Evolutionary conservation across 768 basidiomycete species (phyloP), one percentile per base, ranked within the genome.

Genomic region (Lanmaoa rubissima): DNA sequence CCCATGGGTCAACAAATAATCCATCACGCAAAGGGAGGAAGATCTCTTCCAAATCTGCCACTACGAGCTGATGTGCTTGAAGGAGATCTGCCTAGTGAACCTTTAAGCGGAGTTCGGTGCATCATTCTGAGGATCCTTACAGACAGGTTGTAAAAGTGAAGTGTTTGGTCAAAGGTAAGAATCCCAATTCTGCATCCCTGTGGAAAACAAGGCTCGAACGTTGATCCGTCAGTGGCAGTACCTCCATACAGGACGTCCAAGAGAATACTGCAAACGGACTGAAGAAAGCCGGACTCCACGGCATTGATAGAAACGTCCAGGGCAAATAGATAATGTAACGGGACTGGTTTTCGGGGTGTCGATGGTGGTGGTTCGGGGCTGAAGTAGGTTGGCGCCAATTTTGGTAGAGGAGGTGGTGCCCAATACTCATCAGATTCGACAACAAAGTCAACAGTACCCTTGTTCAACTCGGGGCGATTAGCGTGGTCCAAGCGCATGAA

Each of bases 1-100:
- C 82, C 50, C 65, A 58, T 14, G 92, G 88, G 57, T 91, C 81
- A 11, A 88, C 93, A 57, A 98, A 90, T 40, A 95, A 76, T 3
- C 87, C 88, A 6, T 78, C 74, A 19, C 76, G 76, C 24, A 93
- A 69, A 0, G 97, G 97, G 2, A 90, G 72, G 72, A 95, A 98
- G 19, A 94, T 85, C 53, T 99, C 97, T n/a, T 93, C 88, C 38
- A 98, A 73, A 68, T 98, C 97, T 1, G 90, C 76, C 10, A 98
- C 82, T 43, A 98, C 82, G 43, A 95, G 77, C 79, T 95, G 88
- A 36, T 79, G 78, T 2, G 83, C 78, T 62, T 78, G 74, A 36
- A 72, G 73, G 28, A 74, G 69, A 67, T 81, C 75, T 65, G 76
- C 73, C 78, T 81, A 58, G 58, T 47, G 51, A 59, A 36, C 46